These are phyloP conservation scores for Fusarium praegraminearum DNA, from an alignment of 2,329 filamentous ascomycete genomes.

Conservation along the genomic window DNA sequence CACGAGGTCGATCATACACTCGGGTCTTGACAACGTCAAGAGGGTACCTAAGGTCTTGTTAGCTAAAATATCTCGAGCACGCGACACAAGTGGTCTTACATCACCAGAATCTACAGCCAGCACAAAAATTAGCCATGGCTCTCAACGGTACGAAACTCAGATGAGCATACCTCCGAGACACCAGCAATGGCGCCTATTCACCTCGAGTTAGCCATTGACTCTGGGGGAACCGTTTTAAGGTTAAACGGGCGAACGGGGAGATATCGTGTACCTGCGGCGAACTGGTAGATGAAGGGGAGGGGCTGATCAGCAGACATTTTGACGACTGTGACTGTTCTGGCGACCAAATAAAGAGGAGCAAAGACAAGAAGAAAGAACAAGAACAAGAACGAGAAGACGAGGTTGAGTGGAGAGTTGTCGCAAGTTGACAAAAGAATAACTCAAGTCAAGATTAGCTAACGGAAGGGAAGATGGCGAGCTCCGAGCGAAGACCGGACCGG, in stretches of 20 bases:
- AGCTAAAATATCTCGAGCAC: constrained; percentile 32
- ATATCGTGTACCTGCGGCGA: constrained; percentile 79
- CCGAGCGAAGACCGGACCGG: constrained; percentile 48
- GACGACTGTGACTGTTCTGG: constrained; percentile 30
- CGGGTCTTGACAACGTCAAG: constrained; percentile 98
- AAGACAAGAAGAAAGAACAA: constrained; percentile 8
- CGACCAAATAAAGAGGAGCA: constrained; percentile 6
- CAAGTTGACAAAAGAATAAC: constrained; percentile 13
- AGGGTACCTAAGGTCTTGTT: constrained; percentile 80
- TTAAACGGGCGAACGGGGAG: constrained; percentile 29
- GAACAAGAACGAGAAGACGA: constrained; percentile 18
- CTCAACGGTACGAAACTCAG: constrained; percentile 35
- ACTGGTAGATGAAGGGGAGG: constrained; percentile 93
- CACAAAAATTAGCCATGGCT: constrained; percentile 32
- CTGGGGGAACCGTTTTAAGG: background rate
- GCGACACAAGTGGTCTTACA: constrained; percentile 66
- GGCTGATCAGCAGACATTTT: constrained; percentile 69
- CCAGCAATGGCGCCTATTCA: constrained; percentile 86
- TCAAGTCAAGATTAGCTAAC: constrained; percentile 14
- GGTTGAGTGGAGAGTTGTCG: constrained; percentile 31
- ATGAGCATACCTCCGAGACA: constrained; percentile 85
- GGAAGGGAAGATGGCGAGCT: constrained; percentile 43
- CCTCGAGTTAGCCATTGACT: constrained; percentile 40
- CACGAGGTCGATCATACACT: constrained; percentile 73
- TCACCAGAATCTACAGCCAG: constrained; percentile 79